Percentiles rank a stretch among this genome's conserved stretches.
Evolutionary conservation across 2,329 filamentous ascomycete genomes (phyloP).

Genomic region (Aureobasidium sp.): DNA sequence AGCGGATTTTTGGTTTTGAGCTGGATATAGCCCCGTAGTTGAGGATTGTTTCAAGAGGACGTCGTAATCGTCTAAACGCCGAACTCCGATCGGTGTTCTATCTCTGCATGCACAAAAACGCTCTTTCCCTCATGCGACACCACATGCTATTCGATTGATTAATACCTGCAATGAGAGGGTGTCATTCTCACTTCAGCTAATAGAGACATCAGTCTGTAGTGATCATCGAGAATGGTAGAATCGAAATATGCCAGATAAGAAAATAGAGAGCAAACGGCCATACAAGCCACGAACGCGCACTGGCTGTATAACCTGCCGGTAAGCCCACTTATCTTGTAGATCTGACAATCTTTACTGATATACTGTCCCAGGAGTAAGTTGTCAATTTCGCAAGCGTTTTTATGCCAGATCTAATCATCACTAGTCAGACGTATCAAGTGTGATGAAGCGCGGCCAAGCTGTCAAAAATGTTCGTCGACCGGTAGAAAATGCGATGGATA

Average conservation of each 20-base stretch:
- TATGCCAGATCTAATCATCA: neutral
- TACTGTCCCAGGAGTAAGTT: neutral
- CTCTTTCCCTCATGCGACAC: neutral
- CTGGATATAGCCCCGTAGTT: neutral
- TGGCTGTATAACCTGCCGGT: constrained; percentile 1
- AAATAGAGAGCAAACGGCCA: neutral
- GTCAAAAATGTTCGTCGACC: constrained; percentile 47
- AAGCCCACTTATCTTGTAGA: neutral
- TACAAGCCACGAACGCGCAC: neutral
- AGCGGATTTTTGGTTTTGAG: too few relatives aligned
- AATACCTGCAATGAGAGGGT: neutral
- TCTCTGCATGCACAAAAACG: neutral
- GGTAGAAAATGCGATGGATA: constrained; percentile 54
- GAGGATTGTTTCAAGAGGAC: neutral
- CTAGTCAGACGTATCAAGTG: constrained; percentile 49
- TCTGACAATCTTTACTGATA: neutral
- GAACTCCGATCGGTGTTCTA: neutral
- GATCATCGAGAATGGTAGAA: neutral
- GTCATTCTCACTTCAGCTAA: too few relatives aligned
- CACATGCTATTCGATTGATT: neutral
- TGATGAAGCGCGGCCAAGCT: constrained; percentile 48
- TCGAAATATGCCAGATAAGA: neutral
- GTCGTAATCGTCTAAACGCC: neutral
- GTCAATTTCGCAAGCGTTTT: neutral
- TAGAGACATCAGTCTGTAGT: neutral